These are phyloP conservation scores for Scorias spongiosa DNA, from an alignment of 2,329 filamentous ascomycete genomes.

Conservation along the genomic window DNA sequence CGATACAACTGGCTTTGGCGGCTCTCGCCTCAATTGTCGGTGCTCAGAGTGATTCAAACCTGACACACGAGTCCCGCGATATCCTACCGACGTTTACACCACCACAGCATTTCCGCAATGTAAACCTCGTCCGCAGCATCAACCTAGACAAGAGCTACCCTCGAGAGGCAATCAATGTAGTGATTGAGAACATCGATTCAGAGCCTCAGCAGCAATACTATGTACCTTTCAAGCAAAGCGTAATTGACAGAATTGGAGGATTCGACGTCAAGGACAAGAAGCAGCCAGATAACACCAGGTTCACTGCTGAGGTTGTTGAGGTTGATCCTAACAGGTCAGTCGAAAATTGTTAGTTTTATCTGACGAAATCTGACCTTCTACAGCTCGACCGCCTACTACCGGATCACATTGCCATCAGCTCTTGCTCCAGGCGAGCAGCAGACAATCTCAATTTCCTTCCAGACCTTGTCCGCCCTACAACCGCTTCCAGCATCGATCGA, in stretches of 20 bases:
- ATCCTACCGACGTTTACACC: constrained; percentile 53
- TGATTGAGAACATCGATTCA: constrained; percentile 74
- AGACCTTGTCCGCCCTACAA: constrained; percentile 59
- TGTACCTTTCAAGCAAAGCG: constrained; percentile 63
- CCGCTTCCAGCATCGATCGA: constrained; percentile 69
- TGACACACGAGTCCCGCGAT: constrained; percentile 37
- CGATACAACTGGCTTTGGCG: constrained; percentile 19
- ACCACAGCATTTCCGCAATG: constrained; percentile 83
- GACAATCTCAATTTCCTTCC: constrained; percentile 77
- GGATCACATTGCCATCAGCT: constrained; percentile 60
- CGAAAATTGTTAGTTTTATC: background rate
- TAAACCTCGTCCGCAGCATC: constrained; percentile 76
- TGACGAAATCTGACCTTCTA: no score
- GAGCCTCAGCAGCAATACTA: constrained; percentile 80
- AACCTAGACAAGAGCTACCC: constrained; percentile 88
- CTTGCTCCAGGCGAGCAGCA: constrained; percentile 64
- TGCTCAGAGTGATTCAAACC: constrained; percentile 43
- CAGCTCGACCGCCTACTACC: constrained; percentile 54
- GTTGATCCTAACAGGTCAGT: constrained; percentile 38
- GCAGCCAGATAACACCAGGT: constrained; percentile 49
- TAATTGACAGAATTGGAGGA: constrained; percentile 65
- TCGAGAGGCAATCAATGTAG: constrained; percentile 82
- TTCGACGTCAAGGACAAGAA: constrained; percentile 92
- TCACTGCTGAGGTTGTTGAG: constrained; percentile 51
- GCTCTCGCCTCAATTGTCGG: constrained; percentile 42